Base-by-base conservation (phyloP, 176 grass and related monocot genomes). In the Puccinellia tenuiflora region DNA sequence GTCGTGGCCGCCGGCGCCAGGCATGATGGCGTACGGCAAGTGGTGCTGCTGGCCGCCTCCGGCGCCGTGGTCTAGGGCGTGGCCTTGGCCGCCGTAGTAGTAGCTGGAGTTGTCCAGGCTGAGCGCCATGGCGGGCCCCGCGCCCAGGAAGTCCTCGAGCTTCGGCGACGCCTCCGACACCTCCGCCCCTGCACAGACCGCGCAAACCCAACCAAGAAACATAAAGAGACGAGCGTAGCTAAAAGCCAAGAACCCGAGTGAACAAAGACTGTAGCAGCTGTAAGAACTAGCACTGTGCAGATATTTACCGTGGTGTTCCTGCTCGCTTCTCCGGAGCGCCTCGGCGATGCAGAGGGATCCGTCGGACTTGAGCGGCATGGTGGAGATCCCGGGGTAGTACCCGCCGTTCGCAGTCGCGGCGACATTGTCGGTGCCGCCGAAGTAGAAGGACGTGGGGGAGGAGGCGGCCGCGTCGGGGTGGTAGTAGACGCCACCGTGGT, bases 131-230 rank as follows among this genome's bases (percentile, higher is more conserved):
- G 89, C 83, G 85, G 93, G 91, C 5, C 89, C 81, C 34, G 78
- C 86, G 31, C 97, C 97, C 72, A 99, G 85, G 89, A 99, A 99
- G 64, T 99, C 93, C 81, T 99, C 97, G 53, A 99, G 88, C 86
- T 96, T 96, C 11, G 97, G 93, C 75, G 97, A 88, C 51, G 85
- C 52, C n/a, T n/a, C n/a, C 26, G 93, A 90, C 74, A 86, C 83
- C 85, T 79, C 91, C 84, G 90, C 91, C 51, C 81, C 91, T 99
- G 83, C 45, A 21, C 43, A 74, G 70, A 62, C 42, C 55, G 48
- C 45, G 45, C 45, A 28, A 74, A 60, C 30, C 52, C 61, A 57
- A 72, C 20, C 79, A 77, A 86, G 66, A 73, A 80, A 86, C 74
- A 79, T 38, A 57, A 37, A 57, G n/a, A 70, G 75, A 87, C 15